Base-by-base conservation (phyloP, 345 rosid genomes). In the Salix udensis region DNA sequence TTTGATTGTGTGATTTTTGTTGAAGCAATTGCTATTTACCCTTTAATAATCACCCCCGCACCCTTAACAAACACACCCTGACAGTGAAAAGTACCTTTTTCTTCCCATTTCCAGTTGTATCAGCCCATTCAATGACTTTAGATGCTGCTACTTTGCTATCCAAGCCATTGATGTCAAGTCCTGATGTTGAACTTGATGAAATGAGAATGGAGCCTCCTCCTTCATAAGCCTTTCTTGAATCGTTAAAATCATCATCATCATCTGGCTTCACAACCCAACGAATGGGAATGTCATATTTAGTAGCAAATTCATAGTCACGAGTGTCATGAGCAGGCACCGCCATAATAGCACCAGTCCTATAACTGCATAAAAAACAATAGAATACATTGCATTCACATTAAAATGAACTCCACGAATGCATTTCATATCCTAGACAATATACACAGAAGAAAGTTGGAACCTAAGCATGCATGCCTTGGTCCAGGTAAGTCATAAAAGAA, bases 281-380 rank as follows among this genome's bases (percentile, higher is more conserved):
- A 42, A 91, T 84, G 6, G 97, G 92, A 84, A 95, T 89, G 76
- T 83, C 82, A 81, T 85, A 92, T 86, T 88, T 91, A 66, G 83
- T 53, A 46, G 98, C 97, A 86, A 94, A 94, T 83, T 94, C 97
- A 80, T 86, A 74, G 80, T 94, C 98, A 70, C 95, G 91, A 18
- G 84, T 74, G 72, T 94, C 98, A 81, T 94, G 98, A 39, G 97
- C 97, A 71, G 97, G 98, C 48, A 92, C 97, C 2, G 97, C 97
- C 97, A 94, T 91, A 75, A 92, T 91, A 77, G 98, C 98, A 82
- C 97, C 98, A 14, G 98, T 94, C 81, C 98, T 97, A 79, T 94
- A 94, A 83, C 98, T 94, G 91, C 69, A 79, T 15, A 68, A 13
- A 76, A 66, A 75, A 65, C 64, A 74, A 79, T 60, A 48, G 48